These are phyloP conservation scores for Alternaria viburni DNA, from an alignment of 2,329 filamentous ascomycete species.

Conservation along the genomic window DNA sequence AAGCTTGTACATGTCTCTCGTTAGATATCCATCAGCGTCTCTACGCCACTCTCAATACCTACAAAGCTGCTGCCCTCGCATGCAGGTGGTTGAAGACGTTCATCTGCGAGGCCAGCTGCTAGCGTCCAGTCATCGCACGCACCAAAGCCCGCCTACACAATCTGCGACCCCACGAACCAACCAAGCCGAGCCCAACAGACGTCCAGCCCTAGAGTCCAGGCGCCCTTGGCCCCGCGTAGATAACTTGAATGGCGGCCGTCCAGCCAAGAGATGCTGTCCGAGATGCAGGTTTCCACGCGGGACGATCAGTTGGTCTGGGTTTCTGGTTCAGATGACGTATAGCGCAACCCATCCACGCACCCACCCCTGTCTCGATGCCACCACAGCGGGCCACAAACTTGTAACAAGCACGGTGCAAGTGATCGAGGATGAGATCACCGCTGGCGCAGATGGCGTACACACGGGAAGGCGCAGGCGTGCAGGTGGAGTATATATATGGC, in stretches of 20 bases:
- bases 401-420: conserved; percentile 4
- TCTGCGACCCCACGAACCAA: neutral
- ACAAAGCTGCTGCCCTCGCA: neutral
- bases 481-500: conserved; percentile 9
- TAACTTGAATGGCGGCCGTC: neutral
- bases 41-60: neutral
- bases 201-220: neutral
- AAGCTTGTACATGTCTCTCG: neutral
- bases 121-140: neutral
- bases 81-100: neutral
- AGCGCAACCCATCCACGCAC: conserved; percentile 6
- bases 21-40: neutral
- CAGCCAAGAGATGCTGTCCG: neutral
- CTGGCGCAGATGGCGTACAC: conserved; percentile 12
- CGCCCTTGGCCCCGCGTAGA: neutral
- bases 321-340: conserved; percentile 20
- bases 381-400: conserved; percentile 18
- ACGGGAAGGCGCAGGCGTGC: neutral
- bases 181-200: neutral
- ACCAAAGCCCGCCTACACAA: neutral
- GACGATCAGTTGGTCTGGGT: conserved; percentile 21
- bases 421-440: conserved; percentile 27
- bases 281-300: conserved; percentile 20
- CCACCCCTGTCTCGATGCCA: conserved; percentile 17
- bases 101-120: neutral